A percentile compares a stretch with the other conserved stretches of the same genome.
Evolutionary conservation across 139 green algal species (phyloP).

Genomic region (Astrephomene gubernaculifera): DNA sequence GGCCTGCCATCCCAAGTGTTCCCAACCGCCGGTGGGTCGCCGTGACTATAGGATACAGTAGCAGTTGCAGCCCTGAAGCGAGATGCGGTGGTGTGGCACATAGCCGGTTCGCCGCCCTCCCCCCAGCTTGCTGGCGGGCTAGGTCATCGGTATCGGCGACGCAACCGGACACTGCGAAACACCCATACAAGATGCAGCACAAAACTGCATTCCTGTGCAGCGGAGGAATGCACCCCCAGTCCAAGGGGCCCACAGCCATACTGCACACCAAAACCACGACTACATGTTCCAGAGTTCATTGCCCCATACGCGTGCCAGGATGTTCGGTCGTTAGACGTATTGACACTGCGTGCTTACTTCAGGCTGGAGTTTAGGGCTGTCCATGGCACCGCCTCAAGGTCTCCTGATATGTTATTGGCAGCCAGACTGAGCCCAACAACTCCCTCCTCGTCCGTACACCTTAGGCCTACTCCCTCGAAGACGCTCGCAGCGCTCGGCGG

Average conservation of each 20-base stretch:
- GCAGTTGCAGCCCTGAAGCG: no score
- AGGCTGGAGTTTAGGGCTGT: neutral
- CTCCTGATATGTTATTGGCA: slow-evolving; percentile 8
- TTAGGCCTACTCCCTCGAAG: neutral
- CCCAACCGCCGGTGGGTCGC: neutral
- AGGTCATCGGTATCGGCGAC: no score
- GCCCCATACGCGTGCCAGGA: no score
- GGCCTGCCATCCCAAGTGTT: no score
- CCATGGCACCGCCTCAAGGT: neutral
- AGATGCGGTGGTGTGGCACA: no score
- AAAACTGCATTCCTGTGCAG: neutral
- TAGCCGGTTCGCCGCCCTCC: no score
- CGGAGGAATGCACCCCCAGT: neutral
- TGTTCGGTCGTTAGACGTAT: no score
- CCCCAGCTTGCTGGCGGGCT: no score
- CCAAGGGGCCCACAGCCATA: neutral
- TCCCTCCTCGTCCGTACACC: neutral
- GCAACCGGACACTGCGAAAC: no score
- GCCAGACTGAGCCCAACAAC: neutral
- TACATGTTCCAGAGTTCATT: neutral
- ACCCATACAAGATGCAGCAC: neutral
- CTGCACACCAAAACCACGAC: neutral
- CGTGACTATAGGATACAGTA: no score
- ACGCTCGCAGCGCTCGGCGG: neutral
- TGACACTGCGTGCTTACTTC: no score